Base-by-base conservation (phyloP, 108 stramenopile genomes). In the Heterococcus sp. region DNA sequence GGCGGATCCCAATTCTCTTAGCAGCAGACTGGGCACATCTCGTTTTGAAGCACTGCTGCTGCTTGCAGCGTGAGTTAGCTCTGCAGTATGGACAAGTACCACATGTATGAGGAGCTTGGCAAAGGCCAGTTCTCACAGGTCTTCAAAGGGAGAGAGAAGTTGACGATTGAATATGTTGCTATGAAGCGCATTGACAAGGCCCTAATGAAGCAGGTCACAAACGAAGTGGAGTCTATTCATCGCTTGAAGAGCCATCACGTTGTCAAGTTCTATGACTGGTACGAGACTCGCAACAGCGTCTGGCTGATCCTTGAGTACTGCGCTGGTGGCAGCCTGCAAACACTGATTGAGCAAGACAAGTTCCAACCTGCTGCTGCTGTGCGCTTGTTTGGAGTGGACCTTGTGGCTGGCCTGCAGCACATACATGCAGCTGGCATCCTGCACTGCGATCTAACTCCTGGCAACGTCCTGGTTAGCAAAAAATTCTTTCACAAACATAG, bases 41-140 rank as follows among this genome's bases (percentile, higher is more conserved):
- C n/a, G n/a, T n/a, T n/a, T n/a, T n/a, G n/a, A n/a, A n/a, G n/a
- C n/a, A n/a, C n/a, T n/a, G n/a, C n/a, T n/a, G n/a, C n/a, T n/a
- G n/a, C n/a, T n/a, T n/a, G 46, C 46, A 58, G 14, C 46, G 46
- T 58, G 46, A 8, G n/a, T n/a, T n/a, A n/a, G n/a, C n/a, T n/a
- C 46, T 14, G 8, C 46, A 58, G 14, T 21, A 90, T 90, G 89
- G 89, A 90, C 66, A 88, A 88, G 84, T 90, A 87, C 39, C 89
- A 90, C 82, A 89, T 90, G 3, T 89, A 86, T 72, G 88, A 90
- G 38, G 87, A 90, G 85, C 85, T 90, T 31, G 89, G 88, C 1
- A 31, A 73, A 8, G 88, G 89, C 3, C 34, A 66, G 35, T 70
- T 76, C 34, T 88, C 87, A 46, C 82, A 88, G 67, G 88, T 90